Evolutionary conservation across 23 red algal species (phyloP), one percentile per base, ranked within the genome.

Genomic region (Pyropia yezoensis): DNA sequence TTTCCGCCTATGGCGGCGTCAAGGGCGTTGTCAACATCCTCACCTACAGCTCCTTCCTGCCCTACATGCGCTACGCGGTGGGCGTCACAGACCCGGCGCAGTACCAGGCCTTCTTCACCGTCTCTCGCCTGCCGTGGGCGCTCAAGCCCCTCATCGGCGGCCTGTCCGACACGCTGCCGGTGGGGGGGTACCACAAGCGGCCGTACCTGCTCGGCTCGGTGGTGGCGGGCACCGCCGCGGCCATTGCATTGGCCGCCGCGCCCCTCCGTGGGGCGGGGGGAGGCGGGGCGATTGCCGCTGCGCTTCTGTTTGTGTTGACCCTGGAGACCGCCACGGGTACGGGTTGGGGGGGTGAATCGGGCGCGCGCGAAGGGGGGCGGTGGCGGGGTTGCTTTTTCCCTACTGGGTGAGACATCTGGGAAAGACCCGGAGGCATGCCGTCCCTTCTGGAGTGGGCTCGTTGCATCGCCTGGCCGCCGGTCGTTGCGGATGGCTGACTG

Each of bases 101-200:
- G 50, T 77, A 69, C 54, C 82, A 87, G 55, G 68, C 71, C 1
- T 87, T 60, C 27, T 70, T 70, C 26, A 87, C 64, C 5, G 82
- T 87, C 2, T 50, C 82, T 0, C 54, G 54, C 28, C 75, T 72
- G 14, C 71, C 82, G 15, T 87, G 82, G 82, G 50, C 82, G 20
- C 61, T 87, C 15, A 87, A 87, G 39, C 71, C 82, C 52, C 71
- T 72, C 28, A 76, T 87, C 62, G 82, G 82, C 12, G 65, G 70
- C 4, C 18, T 87, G 25, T 87, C 82, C 14, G 82, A 87, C 63
- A 69, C 65, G 8, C 28, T 87, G 27, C 82, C 82, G 7, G 20
- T 87, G 49, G 63, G 39, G 17, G 82, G 82, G 1, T 87, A 69
- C 30, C 82, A 87, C 63, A 87, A 87, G 71, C 62, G 71, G 14